phyloP scores from a whole-genome alignment of 768 basidiomycete species.

The Erythrobasidium yunnanense region DNA sequence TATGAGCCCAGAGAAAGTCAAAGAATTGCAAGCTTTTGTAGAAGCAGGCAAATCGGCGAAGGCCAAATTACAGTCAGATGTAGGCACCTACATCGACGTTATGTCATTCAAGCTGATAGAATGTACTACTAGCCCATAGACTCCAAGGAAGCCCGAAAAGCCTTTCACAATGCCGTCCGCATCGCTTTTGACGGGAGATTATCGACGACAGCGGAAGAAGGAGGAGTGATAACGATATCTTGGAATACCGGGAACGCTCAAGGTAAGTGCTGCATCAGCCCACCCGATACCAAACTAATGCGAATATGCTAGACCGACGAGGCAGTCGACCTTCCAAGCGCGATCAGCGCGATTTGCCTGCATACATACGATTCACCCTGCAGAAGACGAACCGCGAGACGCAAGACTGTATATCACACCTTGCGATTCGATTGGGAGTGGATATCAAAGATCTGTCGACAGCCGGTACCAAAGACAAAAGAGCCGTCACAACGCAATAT shows the following conservation, averaged over 20 bases:
- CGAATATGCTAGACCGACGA: background rate
- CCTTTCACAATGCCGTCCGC: conserved; percentile 68
- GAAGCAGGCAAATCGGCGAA: background rate
- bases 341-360: conserved; percentile 40
- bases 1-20: conserved; percentile 45
- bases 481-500: conserved; percentile 87
- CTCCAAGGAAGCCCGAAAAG: conserved; percentile 68
- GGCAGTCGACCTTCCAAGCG: conserved; percentile 7
- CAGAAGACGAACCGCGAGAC: conserved; percentile 98
- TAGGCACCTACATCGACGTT: conserved; percentile 35
- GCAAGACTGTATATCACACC: conserved; percentile 74
- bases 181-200: conserved; percentile 71
- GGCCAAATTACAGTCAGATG: conserved; percentile 22
- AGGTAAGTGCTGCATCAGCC: background rate
- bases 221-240: conserved; percentile 29
- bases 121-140: conserved; percentile 56
- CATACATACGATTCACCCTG: conserved; percentile 88
- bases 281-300: background rate
- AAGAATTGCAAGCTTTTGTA: conserved; percentile 44
- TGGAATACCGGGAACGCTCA: background rate
- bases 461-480: conserved; percentile 96
- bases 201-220: conserved; percentile 58
- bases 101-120: conserved; percentile 18
- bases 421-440: conserved; percentile 59
- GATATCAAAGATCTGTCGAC: conserved; percentile 70